phyloP scores from a whole-genome alignment of 768 basidiomycete genomes.

The Suillus occidentalis region DNA sequence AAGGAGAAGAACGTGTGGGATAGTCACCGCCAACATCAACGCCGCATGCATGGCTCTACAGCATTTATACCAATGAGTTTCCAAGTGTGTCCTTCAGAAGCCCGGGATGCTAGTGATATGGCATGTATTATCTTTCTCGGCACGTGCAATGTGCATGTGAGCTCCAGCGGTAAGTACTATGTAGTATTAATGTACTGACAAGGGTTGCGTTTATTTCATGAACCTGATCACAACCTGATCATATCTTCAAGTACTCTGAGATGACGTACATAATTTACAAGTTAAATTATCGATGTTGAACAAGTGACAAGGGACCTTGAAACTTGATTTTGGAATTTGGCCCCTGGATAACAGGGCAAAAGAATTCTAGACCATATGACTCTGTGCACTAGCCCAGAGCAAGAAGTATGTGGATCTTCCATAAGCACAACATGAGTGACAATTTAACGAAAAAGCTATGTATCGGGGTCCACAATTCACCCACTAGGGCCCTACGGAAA shows the following conservation, averaged over 20 bases:
- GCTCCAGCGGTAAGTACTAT: background rate
- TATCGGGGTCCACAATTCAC: conserved; percentile 23
- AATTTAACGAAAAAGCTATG: conserved; percentile 17
- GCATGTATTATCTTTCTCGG: too few species aligned
- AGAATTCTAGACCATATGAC: background rate
- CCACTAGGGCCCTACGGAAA: conserved; percentile 12
- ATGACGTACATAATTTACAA: background rate
- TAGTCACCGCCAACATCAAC: background rate
- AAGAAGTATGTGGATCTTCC: conserved; percentile 7
- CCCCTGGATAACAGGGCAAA: background rate
- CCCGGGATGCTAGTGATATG: too few species aligned
- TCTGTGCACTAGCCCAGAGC: background rate
- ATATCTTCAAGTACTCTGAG: background rate
- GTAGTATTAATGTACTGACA: background rate
- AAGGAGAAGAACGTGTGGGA: too few species aligned
- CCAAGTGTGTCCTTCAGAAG: too few species aligned
- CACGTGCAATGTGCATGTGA: too few species aligned
- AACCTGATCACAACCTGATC: background rate
- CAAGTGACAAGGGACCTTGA: background rate
- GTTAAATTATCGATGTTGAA: background rate
- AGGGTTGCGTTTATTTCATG: background rate
- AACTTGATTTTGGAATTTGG: background rate
- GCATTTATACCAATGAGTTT: too few species aligned
- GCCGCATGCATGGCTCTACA: too few species aligned
- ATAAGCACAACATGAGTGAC: conserved; percentile 26